Base-by-base conservation (phyloP, 139 green algal genomes). In the Monoraphidium neglectum region DNA sequence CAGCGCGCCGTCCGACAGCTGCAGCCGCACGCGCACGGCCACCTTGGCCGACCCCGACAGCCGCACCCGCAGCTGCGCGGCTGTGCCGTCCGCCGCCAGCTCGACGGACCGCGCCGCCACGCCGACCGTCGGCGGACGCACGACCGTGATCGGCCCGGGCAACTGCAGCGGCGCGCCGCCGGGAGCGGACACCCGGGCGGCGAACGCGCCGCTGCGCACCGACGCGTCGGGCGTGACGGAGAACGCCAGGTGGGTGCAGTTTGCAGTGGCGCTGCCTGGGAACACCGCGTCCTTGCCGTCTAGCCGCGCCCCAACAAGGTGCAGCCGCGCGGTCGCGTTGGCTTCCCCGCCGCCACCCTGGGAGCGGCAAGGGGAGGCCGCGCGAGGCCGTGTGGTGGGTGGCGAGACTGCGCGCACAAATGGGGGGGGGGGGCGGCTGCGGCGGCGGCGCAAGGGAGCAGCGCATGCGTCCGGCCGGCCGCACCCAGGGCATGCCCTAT, bases 1-100 rank as follows among this genome's bases (percentile, higher is more conserved):
- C 57, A 65, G 26, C 28, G 28, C 67, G 38, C 35, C 46, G 4
- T 67, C 47, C 5, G 30, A 6, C 33, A 68, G 49, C 63, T 60
- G 63, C 63, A 79, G 47, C 63, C n/a, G 26, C 32, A 79, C 73
- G 35, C 47, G 43, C 33, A 67, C 73, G 1, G 47, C 73, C 13
- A 23, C 35, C 43, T 51, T 51, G 8, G 63, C 57, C 30, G 73
- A 62, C 1, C 32, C 4, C 26, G 28, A 67, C 24, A 79, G 63
- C 26, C 56, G 12, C 35, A 79, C 73, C 1, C 63, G 33, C 49
- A 79, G 32, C 37, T 47, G 12, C 32, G 66, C 66, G 4, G 73
- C 26, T 12, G 24, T 57, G 10, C 59, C 26, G n/a, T 72, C 62
- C 1, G 73, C 63, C 15, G 49, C 16, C 23, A 64, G 61, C 28